Evolutionary conservation across 345 rosid species (phyloP), one percentile per base, ranked within the genome.

Genomic region (Conringia planisiliqua): DNA sequence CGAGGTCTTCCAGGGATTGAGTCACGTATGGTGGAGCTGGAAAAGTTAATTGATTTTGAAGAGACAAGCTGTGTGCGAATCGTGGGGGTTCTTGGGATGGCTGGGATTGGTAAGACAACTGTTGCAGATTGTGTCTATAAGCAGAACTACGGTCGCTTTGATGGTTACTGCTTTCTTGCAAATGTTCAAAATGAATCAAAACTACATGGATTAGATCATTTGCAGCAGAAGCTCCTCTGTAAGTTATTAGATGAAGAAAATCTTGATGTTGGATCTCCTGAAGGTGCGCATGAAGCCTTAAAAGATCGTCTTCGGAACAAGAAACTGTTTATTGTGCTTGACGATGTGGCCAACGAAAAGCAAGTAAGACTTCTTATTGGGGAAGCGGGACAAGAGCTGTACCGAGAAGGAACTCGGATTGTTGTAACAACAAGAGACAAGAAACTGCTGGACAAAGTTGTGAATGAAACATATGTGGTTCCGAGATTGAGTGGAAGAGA

Each of bases 51-150:
- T 10, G 0, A 0, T 51, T 52, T 76, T 1, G 3, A 52, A 18
- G 62, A 68, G 1, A 61, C 32, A 2, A 24, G 55, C 0, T 10
- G 58, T 52, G 47, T 61, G 4, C 58, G 64, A 33, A 52, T 52
- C 10, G 16, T 76, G 0, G 79, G 79, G 10, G 74, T 76, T 61
- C 74, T 76, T 68, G 79, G 74, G 11, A 76, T 76, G 79, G 74
- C 74, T 52, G 70, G 79, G 24, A 51, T 76, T 61, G 79, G 79
- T 82, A 56, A 56, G 22, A 56, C 61, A 56, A 56, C 60, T n/a
- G 39, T 56, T 56, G 61, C 61, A n/a, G 61, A 56, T 10, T 56
- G 61, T n/a, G 22, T 56, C 0, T 56, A 56, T 30, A 56, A 56
- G 39, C 61, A 29, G 17, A 30, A 30, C 61, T 30, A 56, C 61